Conservation (phyloP, 2,329 filamentous ascomycete genomes). For the Chaetomiaceae sp. region DNA sequence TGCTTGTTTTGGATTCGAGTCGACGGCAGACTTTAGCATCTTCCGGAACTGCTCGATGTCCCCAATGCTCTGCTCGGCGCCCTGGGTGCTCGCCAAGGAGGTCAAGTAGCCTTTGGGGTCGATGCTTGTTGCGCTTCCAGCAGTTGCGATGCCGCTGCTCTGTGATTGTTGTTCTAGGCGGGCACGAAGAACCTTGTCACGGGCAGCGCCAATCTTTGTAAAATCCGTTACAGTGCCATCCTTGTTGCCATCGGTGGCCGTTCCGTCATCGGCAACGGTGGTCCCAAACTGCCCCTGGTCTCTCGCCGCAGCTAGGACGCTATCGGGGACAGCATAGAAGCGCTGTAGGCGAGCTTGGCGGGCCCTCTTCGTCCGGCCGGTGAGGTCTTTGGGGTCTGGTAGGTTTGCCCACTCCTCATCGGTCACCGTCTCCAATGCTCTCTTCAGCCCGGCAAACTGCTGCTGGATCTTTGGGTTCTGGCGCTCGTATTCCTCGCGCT, state of each 20-base stretch:
- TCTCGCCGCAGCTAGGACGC: constrained; percentile 81
- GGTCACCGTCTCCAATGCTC: constrained; percentile 78
- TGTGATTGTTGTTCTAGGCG: constrained; percentile 84
- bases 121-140: constrained; percentile 83
- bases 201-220: constrained; percentile 90
- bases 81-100: constrained; percentile 75
- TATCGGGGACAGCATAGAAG: constrained; percentile 96
- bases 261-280: constrained; percentile 77
- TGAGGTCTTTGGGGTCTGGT: constrained; percentile 93
- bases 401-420: constrained; percentile 96
- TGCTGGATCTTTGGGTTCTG: constrained; percentile 98
- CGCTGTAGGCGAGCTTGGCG: constrained; percentile 78
- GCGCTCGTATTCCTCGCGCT: constrained; percentile 90
- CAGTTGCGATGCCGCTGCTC: constrained; percentile 60
- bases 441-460: constrained; percentile 93
- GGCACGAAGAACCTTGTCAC: constrained; percentile 94
- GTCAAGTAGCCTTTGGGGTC: constrained; percentile 96
- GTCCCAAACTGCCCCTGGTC: constrained; percentile 79
- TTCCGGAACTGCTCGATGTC: constrained; percentile 93
- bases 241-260: constrained; percentile 45
- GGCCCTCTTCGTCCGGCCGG: constrained; percentile 82
- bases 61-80: constrained; percentile 81
- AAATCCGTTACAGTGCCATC: constrained; percentile 98
- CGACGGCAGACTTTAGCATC: constrained; percentile 92
- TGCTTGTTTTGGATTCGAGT: constrained; percentile 91